Evolutionary conservation across 1,284 basidiomycete species (phyloP).

Genomic region (Laetiporus sulphureus): DNA sequence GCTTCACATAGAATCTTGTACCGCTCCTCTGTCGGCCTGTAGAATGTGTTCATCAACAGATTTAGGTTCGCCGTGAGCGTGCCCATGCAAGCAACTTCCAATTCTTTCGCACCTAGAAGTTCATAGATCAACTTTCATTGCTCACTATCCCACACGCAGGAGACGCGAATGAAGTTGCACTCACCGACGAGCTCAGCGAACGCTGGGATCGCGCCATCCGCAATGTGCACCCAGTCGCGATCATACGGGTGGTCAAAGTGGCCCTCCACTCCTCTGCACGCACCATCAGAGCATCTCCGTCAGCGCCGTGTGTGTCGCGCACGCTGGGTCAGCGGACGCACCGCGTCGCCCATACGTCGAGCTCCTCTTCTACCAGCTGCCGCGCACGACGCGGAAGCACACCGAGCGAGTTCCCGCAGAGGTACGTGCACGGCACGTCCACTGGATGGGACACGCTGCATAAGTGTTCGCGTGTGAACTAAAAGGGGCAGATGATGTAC

Average conservation of each 20-base stretch:
- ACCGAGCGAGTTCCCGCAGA: slow-evolving; percentile 96
- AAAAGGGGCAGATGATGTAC: slow-evolving; percentile 19
- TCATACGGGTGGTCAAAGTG: slow-evolving; percentile 87
- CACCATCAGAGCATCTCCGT: not conserved
- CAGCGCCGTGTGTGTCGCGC: not conserved
- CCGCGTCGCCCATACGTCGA: slow-evolving; percentile 84
- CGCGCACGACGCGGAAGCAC: slow-evolving; percentile 72
- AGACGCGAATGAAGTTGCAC: slow-evolving; percentile 19
- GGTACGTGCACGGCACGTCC: slow-evolving; percentile 68
- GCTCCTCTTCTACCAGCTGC: slow-evolving; percentile 75
- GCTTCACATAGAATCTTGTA: slow-evolving; percentile 97
- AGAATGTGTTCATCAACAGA: slow-evolving; percentile 91
- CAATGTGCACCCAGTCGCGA: slow-evolving; percentile 81
- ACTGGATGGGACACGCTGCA: slow-evolving; percentile 22
- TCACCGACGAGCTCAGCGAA: slow-evolving; percentile 81
- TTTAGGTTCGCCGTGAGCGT: slow-evolving; percentile 94
- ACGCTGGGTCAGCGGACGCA: no score
- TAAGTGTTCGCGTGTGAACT: not conserved
- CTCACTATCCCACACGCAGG: not conserved
- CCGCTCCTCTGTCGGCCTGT: slow-evolving; percentile 76
- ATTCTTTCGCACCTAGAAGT: slow-evolving; percentile 69
- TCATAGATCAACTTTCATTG: not conserved
- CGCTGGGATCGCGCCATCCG: slow-evolving; percentile 67
- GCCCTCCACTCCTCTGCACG: slow-evolving; percentile 76
- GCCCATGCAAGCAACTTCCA: slow-evolving; percentile 92